Evolutionary conservation across 352 stramenopile species (phyloP), one percentile per base, ranked within the genome.

Genomic region (Phytophthora tentaculata): DNA sequence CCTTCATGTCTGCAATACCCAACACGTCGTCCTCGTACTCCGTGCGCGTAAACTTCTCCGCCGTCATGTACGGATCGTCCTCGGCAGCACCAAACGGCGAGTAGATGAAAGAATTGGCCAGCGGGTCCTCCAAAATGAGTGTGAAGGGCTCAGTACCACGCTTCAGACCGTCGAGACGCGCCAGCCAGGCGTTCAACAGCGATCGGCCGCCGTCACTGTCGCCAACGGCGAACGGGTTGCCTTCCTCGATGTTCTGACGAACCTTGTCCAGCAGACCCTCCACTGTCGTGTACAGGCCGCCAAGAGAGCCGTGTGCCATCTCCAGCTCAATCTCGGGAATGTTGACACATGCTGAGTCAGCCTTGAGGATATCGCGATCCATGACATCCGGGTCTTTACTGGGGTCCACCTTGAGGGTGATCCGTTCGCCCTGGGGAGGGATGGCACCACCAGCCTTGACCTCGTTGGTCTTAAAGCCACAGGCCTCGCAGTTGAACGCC

Each of bases 321-420:
- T 98, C 90, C 22, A 98, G 70, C 53, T 98, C 91, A 37, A 98
- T 80, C 65, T 98, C 93, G 1, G 94, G 91, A 69, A 98, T 97
- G 56, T 76, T 79, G 2, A 95, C 77, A 47, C 74, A 83, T 1
- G 84, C 82, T 41, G 90, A 96, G 73, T 98, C 92, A 24, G 79
- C 93, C 67, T 98, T 98, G n/a, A 98, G 69, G n/a, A 98, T 86
- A 67, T 98, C 92, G 20, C 95, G 80, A 43, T 88, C 76, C 68
- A 98, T 77, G 71, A 97, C 92, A 32, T 89, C 58, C 37, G 59
- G 37, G 23, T 83, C 73, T 56, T 84, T 81, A 28, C 43, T 70
- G 19, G 48, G 37, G 48, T 80, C 73, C 13, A 96, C 57, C 2
- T 64, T 74, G 1, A 98, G 66, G 24, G 78, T 90, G 17, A 98